Base-by-base conservation (phyloP, 169 alveolate species). In the Plasmodium ovale region DNA sequence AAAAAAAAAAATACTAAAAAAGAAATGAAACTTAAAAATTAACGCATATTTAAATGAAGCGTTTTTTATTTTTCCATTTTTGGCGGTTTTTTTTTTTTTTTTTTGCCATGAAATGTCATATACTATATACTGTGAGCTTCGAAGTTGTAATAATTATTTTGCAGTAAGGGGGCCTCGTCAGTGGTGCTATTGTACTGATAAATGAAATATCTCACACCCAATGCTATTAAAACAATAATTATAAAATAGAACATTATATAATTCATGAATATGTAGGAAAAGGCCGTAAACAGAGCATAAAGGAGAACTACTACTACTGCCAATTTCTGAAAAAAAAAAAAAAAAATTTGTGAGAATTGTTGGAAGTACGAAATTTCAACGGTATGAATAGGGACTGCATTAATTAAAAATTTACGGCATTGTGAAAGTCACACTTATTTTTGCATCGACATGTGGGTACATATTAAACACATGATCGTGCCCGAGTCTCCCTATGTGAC, bases 261-360 rank as follows among this genome's bases (percentile, higher is more conserved):
- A 58, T 82, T 82, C 4, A 82, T 71, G 49, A 82, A 82, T 21
- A 82, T 31, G 53, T 82, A 82, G 33, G 90, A 82, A 58, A 82
- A 69, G 19, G 65, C 42, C 47, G 73, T 65, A 42, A 82, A 58
- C 14, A 65, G n/a, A 25, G 65, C 51, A 69, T 82, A 82, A 16
- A 82, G n/a, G 60, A 44, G 14, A 23, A 82, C 29, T 27, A 62
- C 82, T 51, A 58, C 60, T 39, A 82, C 21, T 51, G 53, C 70
- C 70, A 79, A 82, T 82, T 82, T 82, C 90, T 82, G 47, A 54
- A 65, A 59, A 82, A 64, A 53, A 58, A 53, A n/a, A 35, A 79
- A 56, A 79, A 25, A 47, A 12, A 44, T 7, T 14, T 42, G 10
- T 27, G 37, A n/a, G 49, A 10, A 44, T 10, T 47, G 9, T 0